Evolutionary conservation across 192 early-diverging fungal species (phyloP).

Genomic region (Backusella parvicylindrica): DNA sequence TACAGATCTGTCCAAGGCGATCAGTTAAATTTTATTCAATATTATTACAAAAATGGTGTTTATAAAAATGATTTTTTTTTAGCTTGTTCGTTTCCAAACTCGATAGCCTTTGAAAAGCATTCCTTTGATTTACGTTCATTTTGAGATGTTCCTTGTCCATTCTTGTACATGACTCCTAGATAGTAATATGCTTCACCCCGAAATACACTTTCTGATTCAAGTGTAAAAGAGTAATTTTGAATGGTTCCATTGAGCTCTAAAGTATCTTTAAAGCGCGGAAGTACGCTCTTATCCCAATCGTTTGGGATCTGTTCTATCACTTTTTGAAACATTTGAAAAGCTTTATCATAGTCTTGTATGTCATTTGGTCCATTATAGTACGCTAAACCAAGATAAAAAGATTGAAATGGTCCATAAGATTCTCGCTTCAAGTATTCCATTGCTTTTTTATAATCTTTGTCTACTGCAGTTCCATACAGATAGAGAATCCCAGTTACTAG

Average conservation of each 20-base stretch:
- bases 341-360: too few relatives aligned
- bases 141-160: background rate
- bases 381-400: too few relatives aligned
- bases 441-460: too few relatives aligned
- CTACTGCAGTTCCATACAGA: too few relatives aligned
- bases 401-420: too few relatives aligned
- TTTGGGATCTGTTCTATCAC: background rate
- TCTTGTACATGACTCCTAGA: background rate
- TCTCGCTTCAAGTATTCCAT: too few relatives aligned
- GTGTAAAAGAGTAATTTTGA: background rate
- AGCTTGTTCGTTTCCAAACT: background rate
- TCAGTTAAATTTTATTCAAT: too few relatives aligned
- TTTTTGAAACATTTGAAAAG: background rate
- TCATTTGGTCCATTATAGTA: too few relatives aligned
- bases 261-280: background rate
- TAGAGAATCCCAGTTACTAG: too few relatives aligned
- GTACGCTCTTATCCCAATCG: background rate
- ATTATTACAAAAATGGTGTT: too few relatives aligned
- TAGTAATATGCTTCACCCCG: background rate
- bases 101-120: background rate
- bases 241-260: background rate
- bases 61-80: background rate
- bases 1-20: too few relatives aligned
- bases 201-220: background rate
- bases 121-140: background rate